Conservation (phyloP, 73 alveolate species). For the Symbiodinium natans region DNA sequence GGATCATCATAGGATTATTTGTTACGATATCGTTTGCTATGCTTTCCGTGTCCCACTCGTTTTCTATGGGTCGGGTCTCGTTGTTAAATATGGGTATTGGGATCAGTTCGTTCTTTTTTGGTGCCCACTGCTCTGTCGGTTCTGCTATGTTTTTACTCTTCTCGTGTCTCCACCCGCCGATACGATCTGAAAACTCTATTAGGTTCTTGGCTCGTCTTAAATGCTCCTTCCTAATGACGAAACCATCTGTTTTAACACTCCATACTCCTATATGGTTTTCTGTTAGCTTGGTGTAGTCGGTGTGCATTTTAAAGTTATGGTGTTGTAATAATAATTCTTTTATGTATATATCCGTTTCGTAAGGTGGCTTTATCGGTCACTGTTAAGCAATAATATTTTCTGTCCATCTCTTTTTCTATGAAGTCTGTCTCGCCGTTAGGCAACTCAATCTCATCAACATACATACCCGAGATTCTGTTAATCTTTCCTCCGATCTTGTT, state of each 20-base stretch:
- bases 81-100: neutral
- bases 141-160: too few species aligned
- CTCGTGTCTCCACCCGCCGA: too few species aligned
- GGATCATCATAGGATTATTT: too few species aligned
- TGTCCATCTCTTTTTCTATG: neutral
- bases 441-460: too few species aligned
- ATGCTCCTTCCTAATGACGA: neutral
- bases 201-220: neutral
- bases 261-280: neutral
- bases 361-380: neutral
- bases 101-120: too few species aligned
- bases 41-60: too few species aligned
- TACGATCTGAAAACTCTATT: neutral
- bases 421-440: too few species aligned
- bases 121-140: too few species aligned
- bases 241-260: conserved; percentile 25
- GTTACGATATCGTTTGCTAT: too few species aligned
- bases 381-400: neutral
- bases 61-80: conserved; percentile 6
- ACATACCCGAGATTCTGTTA: neutral
- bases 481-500: neutral
- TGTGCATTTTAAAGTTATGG: neutral
- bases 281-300: neutral
- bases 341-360: neutral
- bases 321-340: conserved; percentile 13